A percentile compares a stretch with the other conserved stretches of the same genome.
These are phyloP conservation scores for Microsporum canis DNA, from an alignment of 2,329 filamentous ascomycete genomes.

Conservation along the genomic window DNA sequence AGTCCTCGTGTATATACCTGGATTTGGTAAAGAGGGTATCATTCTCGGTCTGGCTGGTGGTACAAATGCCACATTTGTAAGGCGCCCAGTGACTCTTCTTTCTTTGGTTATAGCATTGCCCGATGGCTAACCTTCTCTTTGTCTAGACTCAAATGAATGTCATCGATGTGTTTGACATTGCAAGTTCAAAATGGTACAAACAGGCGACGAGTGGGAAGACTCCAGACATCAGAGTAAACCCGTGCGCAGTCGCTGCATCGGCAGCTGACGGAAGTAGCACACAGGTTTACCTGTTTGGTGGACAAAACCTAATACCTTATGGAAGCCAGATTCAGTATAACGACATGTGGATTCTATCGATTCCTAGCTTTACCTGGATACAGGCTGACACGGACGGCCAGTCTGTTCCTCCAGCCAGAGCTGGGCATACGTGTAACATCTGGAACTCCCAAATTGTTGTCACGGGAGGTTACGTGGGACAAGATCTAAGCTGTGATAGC, in stretches of 20 bases:
- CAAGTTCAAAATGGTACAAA: conserved; percentile 57
- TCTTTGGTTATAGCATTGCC: background rate
- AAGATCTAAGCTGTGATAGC: conserved; percentile 51
- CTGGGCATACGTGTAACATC: conserved; percentile 64
- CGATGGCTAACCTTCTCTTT: background rate
- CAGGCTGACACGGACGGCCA: conserved; percentile 45
- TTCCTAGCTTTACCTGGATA: conserved; percentile 74
- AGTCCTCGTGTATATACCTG: conserved; percentile 61
- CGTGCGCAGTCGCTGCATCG: conserved; percentile 61
- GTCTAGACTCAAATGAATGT: conserved; percentile 52
- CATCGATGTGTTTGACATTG: conserved; percentile 73
- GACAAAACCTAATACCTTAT: conserved; percentile 58
- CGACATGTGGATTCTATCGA: conserved; percentile 67
- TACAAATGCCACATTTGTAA: conserved; percentile 53
- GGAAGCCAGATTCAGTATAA: conserved; percentile 51
- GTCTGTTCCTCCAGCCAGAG: conserved; percentile 45
- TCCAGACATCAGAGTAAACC: conserved; percentile 51
- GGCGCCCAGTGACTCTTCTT: conserved; percentile 15
- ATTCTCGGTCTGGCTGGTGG: conserved; percentile 69
- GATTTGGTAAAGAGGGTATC: conserved; percentile 63
- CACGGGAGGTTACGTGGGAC: conserved; percentile 58
- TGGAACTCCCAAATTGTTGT: conserved; percentile 74
- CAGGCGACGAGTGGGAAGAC: conserved; percentile 53
- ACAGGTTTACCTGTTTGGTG: conserved; percentile 68
- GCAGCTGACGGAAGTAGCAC: conserved; percentile 63